Base-by-base conservation (phyloP, 2,329 filamentous ascomycete species). In the Rugonectria rugulosa region DNA sequence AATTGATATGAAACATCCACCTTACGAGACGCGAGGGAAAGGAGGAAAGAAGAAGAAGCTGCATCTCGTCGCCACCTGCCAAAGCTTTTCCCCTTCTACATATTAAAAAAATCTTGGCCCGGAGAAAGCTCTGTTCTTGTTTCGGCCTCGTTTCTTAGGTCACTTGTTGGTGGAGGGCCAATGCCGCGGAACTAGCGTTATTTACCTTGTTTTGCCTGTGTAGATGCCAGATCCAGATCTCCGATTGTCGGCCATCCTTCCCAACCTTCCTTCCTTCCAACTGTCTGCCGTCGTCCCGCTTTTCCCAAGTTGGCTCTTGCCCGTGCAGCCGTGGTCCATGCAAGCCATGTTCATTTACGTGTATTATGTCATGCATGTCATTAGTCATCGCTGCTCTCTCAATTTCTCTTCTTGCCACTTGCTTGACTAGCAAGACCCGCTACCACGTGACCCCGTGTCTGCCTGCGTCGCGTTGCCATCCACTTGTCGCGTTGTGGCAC, bases 361-460 rank as follows among this genome's bases (percentile, higher is more conserved):
- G n/a, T n/a, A n/a, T n/a, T n/a, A 15, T 17, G 20, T 21, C 17
- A 12, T 8, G 15, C 15, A 24, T 17, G 11, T 38, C 7, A n/a
- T 17, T 24, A n/a, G 42, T 20, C 21, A n/a, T 8, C 7, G 26
- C 40, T 21, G 6, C 26, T 17, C 4, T 9, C 8, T 38, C 4
- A 21, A 38, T 21, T 15, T 15, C 23, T 21, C 50, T 24, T 46
- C 43, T 31, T 9, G 34, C 17, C 17, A 36, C 29, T 20, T n/a
- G 12, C 21, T 43, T 15, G 43, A 21, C 10, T 10, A n/a, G n/a
- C n/a, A n/a, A n/a, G n/a, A 11, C 23, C 32, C 19, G 2, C 11
- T 2, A 14, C 3, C 65, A 68, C 65, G 65, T 68, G 65, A 68
- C 26, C 57, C 14, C 65, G 65, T 60, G 58, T 65, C 65, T 68